A percentile compares a stretch with the other conserved stretches of the same genome.
phyloP scores from a whole-genome alignment of 2,329 filamentous ascomycete genomes.

The Pseudogymnoascus sp. region DNA sequence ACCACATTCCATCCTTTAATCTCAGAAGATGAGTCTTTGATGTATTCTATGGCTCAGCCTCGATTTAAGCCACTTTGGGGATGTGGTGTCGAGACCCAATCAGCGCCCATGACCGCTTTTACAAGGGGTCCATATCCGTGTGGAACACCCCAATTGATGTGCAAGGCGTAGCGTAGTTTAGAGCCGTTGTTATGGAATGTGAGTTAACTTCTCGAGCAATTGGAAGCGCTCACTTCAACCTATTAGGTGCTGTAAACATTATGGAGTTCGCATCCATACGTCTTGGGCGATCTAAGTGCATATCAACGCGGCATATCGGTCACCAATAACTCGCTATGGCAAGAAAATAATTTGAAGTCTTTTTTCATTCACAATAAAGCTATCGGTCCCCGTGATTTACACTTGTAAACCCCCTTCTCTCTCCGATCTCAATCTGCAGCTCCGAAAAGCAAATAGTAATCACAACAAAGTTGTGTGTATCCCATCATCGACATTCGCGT shows the following conservation, averaged over 20 bases:
- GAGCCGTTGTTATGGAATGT: neutral
- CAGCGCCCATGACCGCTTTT: neutral
- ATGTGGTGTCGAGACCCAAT: neutral
- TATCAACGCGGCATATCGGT: neutral
- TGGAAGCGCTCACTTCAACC: no score
- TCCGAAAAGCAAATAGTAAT: neutral
- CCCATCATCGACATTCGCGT: conserved; percentile 64
- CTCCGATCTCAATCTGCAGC: neutral
- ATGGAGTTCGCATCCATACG: no score
- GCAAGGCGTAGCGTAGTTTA: neutral
- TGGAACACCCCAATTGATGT: neutral
- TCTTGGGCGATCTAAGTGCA: neutral
- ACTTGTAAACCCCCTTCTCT: neutral
- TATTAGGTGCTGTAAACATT: no score
- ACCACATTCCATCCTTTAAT: neutral
- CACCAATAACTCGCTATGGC: neutral
- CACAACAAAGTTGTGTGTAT: conserved; percentile 36
- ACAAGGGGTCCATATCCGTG: neutral
- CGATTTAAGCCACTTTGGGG: neutral
- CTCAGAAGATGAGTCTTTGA: neutral
- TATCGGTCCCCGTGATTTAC: neutral
- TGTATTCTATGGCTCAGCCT: neutral
- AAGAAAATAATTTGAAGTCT: neutral
- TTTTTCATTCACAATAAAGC: neutral
- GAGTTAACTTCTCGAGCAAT: neutral